Evolutionary conservation across 2,329 filamentous ascomycete species (phyloP).

Genomic region (Trichoderma koningiopsis): DNA sequence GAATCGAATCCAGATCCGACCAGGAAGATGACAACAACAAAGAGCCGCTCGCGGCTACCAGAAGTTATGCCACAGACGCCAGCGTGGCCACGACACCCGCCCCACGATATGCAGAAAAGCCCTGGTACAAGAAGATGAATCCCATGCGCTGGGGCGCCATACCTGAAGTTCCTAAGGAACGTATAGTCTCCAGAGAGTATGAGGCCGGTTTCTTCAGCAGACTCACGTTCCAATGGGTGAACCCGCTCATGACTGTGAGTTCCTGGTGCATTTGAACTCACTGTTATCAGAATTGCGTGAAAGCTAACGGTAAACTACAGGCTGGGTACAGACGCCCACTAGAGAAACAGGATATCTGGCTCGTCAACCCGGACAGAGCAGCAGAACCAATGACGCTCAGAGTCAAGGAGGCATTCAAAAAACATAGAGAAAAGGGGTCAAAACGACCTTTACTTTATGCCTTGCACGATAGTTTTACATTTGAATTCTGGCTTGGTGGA

Average conservation of each 20-base stretch:
- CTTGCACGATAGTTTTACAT: slow-evolving; percentile 81
- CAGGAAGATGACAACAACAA: slow-evolving; percentile 13
- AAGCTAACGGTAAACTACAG: slow-evolving; percentile 42
- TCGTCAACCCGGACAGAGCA: slow-evolving; percentile 78
- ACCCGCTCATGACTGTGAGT: slow-evolving; percentile 76
- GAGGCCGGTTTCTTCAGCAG: slow-evolving; percentile 72
- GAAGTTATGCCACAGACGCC: slow-evolving; percentile 57
- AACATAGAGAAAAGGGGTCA: slow-evolving; percentile 66
- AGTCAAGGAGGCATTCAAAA: slow-evolving; percentile 69
- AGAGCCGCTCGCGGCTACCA: slow-evolving; percentile 35
- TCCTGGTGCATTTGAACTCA: neutral
- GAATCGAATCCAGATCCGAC: slow-evolving; percentile 16
- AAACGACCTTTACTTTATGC: slow-evolving; percentile 77
- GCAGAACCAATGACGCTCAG: slow-evolving; percentile 69
- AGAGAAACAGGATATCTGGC: slow-evolving; percentile 84
- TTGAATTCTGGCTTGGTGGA: slow-evolving; percentile 85
- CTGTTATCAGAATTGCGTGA: neutral
- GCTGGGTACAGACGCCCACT: slow-evolving; percentile 83
- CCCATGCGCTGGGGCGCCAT: slow-evolving; percentile 61
- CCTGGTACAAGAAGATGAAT: slow-evolving; percentile 66
- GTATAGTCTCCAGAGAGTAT: slow-evolving; percentile 66
- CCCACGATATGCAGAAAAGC: slow-evolving; percentile 46
- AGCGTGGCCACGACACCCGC: slow-evolving; percentile 49
- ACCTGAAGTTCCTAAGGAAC: slow-evolving; percentile 58
- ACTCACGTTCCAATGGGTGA: slow-evolving; percentile 88